phyloP scores from a whole-genome alignment of 2,329 filamentous ascomycete genomes.

The Xylaria arbuscula region DNA sequence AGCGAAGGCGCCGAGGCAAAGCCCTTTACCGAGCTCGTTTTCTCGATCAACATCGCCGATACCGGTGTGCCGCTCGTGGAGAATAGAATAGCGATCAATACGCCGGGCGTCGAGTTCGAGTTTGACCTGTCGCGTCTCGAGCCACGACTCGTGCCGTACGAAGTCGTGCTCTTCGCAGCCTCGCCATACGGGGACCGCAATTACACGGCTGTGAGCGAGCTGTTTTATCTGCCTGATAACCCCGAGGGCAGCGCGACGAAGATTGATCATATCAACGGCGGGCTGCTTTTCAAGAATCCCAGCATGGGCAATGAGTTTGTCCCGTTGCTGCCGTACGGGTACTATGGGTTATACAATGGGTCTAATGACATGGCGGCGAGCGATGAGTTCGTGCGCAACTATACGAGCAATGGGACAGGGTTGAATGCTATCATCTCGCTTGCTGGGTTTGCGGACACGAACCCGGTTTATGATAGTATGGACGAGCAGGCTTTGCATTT shows the following conservation, averaged over 20 bases:
- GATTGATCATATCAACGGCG: conserved; percentile 59
- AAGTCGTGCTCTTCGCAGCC: conserved; percentile 53
- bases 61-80: conserved; percentile 49
- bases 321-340: conserved; percentile 59
- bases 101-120: conserved; percentile 51
- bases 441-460: conserved; percentile 53
- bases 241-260: conserved; percentile 57
- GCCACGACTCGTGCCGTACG: conserved; percentile 54
- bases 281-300: conserved; percentile 54
- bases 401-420: conserved; percentile 52
- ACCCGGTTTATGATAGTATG: conserved; percentile 55
- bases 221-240: conserved; percentile 59
- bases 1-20: conserved; percentile 34
- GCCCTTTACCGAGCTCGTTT: conserved; percentile 47
- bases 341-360: conserved; percentile 57
- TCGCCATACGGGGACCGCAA: conserved; percentile 48
- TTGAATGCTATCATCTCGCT: conserved; percentile 60
- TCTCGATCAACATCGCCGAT: conserved; percentile 53
- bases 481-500: conserved; percentile 53
- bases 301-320: conserved; percentile 52
- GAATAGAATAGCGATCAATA: conserved; percentile 51
- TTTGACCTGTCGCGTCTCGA: conserved; percentile 54
- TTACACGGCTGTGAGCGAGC: conserved; percentile 52
- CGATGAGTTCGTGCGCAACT: conserved; percentile 54
- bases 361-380: conserved; percentile 42